Conservation (phyloP, 768 basidiomycete genomes). For the Phylloporus scabripes region DNA sequence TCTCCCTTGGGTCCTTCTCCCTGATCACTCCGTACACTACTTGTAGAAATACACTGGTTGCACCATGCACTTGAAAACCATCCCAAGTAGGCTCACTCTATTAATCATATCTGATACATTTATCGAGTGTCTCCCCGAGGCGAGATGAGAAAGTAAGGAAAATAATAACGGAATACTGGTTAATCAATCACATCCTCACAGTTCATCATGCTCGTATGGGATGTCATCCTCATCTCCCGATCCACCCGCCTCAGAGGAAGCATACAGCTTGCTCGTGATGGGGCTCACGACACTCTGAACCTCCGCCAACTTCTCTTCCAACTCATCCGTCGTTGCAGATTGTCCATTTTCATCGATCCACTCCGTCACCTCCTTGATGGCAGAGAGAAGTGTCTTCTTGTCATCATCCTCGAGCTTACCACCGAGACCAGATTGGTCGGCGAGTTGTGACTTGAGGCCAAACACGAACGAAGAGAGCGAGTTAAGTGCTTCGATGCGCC, state of each 20-base stretch:
- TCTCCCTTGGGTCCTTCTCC: background rate
- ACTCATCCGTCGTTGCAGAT: conserved; percentile 74
- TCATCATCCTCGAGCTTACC: conserved; percentile 79
- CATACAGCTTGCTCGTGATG: conserved; percentile 80
- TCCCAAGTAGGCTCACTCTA: conserved; percentile 12
- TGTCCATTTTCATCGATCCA: conserved; percentile 88
- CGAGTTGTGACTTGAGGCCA: conserved; percentile 81
- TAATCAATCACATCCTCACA: conserved; percentile 28
- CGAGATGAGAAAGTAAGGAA: background rate
- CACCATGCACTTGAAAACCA: background rate
- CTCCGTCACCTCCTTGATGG: conserved; percentile 83
- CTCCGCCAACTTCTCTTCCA: conserved; percentile 85
- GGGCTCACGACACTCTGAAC: conserved; percentile 74
- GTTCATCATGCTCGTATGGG: conserved; percentile 48
- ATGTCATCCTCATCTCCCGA: conserved; percentile 40
- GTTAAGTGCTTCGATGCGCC: conserved; percentile 84
- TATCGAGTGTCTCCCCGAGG: background rate
- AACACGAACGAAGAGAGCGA: conserved; percentile 76
- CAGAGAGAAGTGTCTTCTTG: conserved; percentile 74
- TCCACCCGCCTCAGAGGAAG: conserved; percentile 35
- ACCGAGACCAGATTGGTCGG: conserved; percentile 84
- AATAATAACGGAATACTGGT: conserved; percentile 6
- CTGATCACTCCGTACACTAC: conserved; percentile 3
- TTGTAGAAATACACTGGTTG: conserved; percentile 1
- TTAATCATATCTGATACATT: conserved; percentile 7